Evolutionary conservation across 2,329 filamentous ascomycete genomes (phyloP).

Genomic region (Epichloe uncinata): DNA sequence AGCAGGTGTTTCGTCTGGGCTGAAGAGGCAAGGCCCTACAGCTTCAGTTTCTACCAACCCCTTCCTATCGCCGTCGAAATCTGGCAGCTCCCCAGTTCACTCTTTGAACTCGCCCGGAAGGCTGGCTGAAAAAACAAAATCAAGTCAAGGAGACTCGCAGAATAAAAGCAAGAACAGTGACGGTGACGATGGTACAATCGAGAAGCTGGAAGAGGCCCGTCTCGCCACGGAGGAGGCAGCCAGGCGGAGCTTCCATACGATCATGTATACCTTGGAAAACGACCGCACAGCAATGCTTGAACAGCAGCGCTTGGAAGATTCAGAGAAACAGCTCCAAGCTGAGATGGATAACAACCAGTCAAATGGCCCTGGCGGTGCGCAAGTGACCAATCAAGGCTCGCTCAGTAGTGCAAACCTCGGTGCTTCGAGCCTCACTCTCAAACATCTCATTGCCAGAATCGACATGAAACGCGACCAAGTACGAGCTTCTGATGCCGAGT

Average conservation of each 20-base stretch:
- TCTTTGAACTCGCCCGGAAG: slow-evolving; percentile 49
- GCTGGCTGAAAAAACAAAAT: slow-evolving; percentile 37
- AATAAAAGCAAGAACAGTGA: slow-evolving; percentile 49
- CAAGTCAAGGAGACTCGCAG: slow-evolving; percentile 30
- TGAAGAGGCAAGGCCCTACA: slow-evolving; percentile 36
- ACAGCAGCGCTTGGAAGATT: slow-evolving; percentile 91
- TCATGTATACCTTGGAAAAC: slow-evolving; percentile 92
- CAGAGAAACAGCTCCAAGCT: slow-evolving; percentile 88
- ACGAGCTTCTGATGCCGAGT: slow-evolving; percentile 79
- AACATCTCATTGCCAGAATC: slow-evolving; percentile 92
- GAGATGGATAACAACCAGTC: slow-evolving; percentile 63
- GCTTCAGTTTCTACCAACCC: slow-evolving; percentile 40
- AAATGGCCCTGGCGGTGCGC: slow-evolving; percentile 31
- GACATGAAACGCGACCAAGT: slow-evolving; percentile 87
- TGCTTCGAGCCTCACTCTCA: slow-evolving; percentile 87
- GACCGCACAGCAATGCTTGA: slow-evolving; percentile 95
- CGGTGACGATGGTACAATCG: slow-evolving; percentile 64
- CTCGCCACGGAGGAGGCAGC: slow-evolving; percentile 82
- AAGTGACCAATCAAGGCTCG: slow-evolving; percentile 63
- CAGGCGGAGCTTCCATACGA: slow-evolving; percentile 78
- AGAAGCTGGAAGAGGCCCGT: slow-evolving; percentile 84
- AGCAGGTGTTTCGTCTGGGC: slow-evolving; percentile 32
- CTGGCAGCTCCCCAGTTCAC: slow-evolving; percentile 51
- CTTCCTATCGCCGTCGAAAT: slow-evolving; percentile 57
- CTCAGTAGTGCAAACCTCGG: slow-evolving; percentile 89